Conservation (phyloP, 179 eudicot species). For the Actinidia arguta region DNA sequence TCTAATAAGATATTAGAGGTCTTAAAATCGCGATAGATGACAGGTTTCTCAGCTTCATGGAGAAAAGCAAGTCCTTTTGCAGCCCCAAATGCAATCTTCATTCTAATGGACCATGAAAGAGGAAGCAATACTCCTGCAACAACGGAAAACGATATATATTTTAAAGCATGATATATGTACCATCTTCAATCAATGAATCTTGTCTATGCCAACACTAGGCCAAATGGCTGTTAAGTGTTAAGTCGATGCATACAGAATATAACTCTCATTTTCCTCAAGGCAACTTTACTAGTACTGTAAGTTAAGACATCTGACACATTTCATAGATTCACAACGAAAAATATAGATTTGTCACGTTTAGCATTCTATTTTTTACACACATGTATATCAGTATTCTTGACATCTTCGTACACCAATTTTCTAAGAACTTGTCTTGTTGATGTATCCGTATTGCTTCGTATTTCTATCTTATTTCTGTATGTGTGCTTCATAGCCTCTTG, state of each 20-base stretch:
- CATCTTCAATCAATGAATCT: background rate
- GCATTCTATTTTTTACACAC: no score
- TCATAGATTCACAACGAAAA: background rate
- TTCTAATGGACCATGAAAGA: slow-evolving; percentile 87
- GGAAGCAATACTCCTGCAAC: slow-evolving; percentile 85
- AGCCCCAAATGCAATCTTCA: slow-evolving; percentile 91
- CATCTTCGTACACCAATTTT: no score
- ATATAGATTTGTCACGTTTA: background rate
- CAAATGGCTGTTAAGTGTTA: no score
- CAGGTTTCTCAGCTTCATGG: slow-evolving; percentile 85
- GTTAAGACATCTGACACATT: background rate
- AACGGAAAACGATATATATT: background rate
- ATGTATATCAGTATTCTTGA: no score
- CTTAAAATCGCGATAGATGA: slow-evolving; percentile 97
- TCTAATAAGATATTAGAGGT: slow-evolving; percentile 93
- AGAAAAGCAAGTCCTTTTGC: slow-evolving; percentile 97
- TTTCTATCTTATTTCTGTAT: no score
- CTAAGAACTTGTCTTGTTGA: no score
- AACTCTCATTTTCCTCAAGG: no score
- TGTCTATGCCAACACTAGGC: no score
- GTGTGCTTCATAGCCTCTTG: no score
- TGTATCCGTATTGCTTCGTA: no score
- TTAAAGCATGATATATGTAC: background rate
- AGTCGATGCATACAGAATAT: no score
- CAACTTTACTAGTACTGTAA: no score